Evolutionary conservation across 2,329 filamentous ascomycete species (phyloP).

Genomic region (Venturia oleaginea): DNA sequence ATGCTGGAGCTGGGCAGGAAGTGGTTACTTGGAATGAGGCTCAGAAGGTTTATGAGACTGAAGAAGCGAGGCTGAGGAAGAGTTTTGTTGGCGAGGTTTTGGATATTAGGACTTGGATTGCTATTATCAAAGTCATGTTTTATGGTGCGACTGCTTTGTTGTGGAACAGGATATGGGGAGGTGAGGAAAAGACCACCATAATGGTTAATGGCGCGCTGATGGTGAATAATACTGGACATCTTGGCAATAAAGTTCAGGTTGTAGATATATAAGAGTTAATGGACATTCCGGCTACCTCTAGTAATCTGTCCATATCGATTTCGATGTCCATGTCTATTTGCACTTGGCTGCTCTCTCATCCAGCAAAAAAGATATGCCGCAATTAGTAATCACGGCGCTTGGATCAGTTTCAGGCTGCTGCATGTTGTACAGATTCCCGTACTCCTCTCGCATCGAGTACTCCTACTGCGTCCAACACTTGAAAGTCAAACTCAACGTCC

Average conservation of each 20-base stretch:
- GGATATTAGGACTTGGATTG: conserved; percentile 39
- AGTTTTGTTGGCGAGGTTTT: conserved; percentile 30
- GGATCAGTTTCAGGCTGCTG: not conserved
- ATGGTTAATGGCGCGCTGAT: conserved; percentile 55
- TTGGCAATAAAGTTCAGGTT: conserved; percentile 38
- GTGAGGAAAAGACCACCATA: conserved; percentile 39
- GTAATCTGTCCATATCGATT: too few species aligned
- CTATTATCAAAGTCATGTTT: conserved; percentile 41
- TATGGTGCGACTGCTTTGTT: conserved; percentile 47
- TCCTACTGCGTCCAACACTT: not conserved
- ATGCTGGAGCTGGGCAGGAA: conserved; percentile 64
- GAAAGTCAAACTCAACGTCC: not conserved
- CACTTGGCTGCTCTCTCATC: too few species aligned
- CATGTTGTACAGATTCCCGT: not conserved
- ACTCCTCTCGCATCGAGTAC: not conserved
- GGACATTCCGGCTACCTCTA: too few species aligned
- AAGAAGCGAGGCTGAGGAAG: conserved; percentile 37
- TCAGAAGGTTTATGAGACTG: conserved; percentile 62
- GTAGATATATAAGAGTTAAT: conserved; percentile 32
- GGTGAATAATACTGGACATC: conserved; percentile 37
- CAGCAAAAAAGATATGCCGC: too few species aligned
- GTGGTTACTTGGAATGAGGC: conserved; percentile 65
- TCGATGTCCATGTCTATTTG: too few species aligned
- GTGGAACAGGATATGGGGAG: conserved; percentile 52
- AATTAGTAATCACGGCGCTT: too few species aligned